Conservation (phyloP, 495 filamentous ascomycete genomes). For the Penicillium paradoxum region DNA sequence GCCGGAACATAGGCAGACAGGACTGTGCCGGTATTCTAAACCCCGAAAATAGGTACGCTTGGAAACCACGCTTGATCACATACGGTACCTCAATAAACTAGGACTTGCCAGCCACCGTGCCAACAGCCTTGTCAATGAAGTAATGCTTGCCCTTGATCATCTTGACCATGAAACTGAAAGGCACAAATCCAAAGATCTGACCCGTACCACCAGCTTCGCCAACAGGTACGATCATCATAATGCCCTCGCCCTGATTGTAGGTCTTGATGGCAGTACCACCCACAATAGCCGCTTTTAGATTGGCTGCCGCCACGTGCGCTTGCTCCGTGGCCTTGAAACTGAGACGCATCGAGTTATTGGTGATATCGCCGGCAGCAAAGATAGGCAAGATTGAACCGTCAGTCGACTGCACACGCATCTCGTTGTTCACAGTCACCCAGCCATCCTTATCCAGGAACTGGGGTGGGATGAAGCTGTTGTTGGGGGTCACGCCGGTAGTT, state of each 20-base stretch:
- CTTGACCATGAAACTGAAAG: conserved; percentile 41
- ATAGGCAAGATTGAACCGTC: conserved; percentile 23
- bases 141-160: conserved; percentile 44
- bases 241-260: conserved; percentile 21
- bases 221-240: conserved; percentile 39
- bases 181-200: conserved; percentile 41
- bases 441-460: conserved; percentile 44
- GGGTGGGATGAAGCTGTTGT: conserved; percentile 54
- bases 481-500: conserved; percentile 55
- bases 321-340: conserved; percentile 26
- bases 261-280: conserved; percentile 18
- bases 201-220: conserved; percentile 46
- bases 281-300: conserved; percentile 31
- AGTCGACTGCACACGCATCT: conserved; percentile 44
- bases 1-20: background rate
- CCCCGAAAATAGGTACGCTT: background rate
- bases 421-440: conserved; percentile 53
- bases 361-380: conserved; percentile 41
- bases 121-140: conserved; percentile 29
- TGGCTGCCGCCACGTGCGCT: conserved; percentile 25
- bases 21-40: background rate
- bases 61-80: background rate
- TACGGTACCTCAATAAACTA: background rate
- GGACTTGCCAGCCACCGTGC: conserved; percentile 11
- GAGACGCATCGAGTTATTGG: conserved; percentile 27